Evolutionary conservation across 495 filamentous ascomycete genomes (phyloP).

Genomic region (Penicillium daleae): DNA sequence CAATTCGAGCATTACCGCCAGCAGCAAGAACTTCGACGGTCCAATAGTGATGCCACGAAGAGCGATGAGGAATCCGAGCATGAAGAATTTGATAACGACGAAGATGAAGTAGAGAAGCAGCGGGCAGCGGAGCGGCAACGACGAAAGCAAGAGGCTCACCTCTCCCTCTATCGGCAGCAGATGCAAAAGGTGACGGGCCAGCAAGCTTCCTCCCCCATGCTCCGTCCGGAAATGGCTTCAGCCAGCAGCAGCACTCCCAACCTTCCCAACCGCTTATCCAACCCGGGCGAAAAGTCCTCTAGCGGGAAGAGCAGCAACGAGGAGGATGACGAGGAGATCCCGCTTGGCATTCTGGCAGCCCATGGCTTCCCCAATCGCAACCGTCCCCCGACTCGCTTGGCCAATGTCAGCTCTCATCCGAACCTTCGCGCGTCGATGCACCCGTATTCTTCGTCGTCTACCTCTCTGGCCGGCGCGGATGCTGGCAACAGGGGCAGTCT

Average conservation of each 20-base stretch:
- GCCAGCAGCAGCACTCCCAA: conserved; percentile 52
- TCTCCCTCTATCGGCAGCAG: conserved; percentile 88
- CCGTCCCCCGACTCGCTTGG: conserved; percentile 74
- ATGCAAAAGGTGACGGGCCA: conserved; percentile 97
- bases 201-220: conserved; percentile 47
- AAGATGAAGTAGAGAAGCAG: conserved; percentile 79
- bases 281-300: conserved; percentile 41
- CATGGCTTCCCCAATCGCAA: conserved; percentile 91
- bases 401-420: conserved; percentile 63
- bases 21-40: conserved; percentile 71
- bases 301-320: conserved; percentile 55
- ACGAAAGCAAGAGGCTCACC: conserved; percentile 87
- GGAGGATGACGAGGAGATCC: conserved; percentile 86
- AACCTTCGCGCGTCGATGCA: conserved; percentile 50
- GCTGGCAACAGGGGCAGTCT: conserved; percentile 52
- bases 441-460: conserved; percentile 43
- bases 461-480: conserved; percentile 48
- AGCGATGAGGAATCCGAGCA: conserved; percentile 52
- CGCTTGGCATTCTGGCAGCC: conserved; percentile 83
- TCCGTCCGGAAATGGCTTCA: conserved; percentile 46
- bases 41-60: conserved; percentile 50
- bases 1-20: conserved; percentile 84
- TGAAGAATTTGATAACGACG: conserved; percentile 78
- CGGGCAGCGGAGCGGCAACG: conserved; percentile 74
- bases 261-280: conserved; percentile 38